Conservation (phyloP, 805 yeast genomes). For the Candida broadrunensis region DNA sequence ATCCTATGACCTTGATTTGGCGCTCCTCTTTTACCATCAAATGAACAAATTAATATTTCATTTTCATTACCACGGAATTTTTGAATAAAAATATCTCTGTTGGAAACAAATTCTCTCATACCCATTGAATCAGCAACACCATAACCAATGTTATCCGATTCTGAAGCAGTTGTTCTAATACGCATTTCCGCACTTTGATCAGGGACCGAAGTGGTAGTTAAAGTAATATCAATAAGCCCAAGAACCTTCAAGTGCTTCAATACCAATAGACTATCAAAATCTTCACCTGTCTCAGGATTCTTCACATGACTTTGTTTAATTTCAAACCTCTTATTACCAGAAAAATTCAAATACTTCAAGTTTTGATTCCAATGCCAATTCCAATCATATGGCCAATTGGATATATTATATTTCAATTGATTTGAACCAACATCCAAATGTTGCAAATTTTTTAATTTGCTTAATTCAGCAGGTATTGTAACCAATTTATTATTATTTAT, state of each 20-base stretch:
- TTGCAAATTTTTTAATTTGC: conserved; percentile 59
- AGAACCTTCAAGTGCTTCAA: conserved; percentile 67
- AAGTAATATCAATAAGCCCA: conserved; percentile 93
- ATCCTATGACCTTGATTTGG: conserved; percentile 48
- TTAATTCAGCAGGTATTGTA: conserved; percentile 84
- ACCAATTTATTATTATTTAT: conserved; percentile 83
- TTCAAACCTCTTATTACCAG: conserved; percentile 90
- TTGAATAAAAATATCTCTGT: conserved; percentile 83
- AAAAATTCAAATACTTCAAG: conserved; percentile 77
- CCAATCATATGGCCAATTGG: conserved; percentile 96
- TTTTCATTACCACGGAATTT: conserved; percentile 82
- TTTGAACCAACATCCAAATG: conserved; percentile 91
- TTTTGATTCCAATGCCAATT: conserved; percentile 87
- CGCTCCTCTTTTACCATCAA: conserved; percentile 76
- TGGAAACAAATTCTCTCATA: conserved; percentile 56
- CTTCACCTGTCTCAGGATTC: conserved; percentile 56
- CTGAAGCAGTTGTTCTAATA: conserved; percentile 86
- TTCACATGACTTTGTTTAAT: conserved; percentile 64
- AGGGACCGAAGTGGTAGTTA: conserved; percentile 84
- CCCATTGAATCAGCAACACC: conserved; percentile 93
- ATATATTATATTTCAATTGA: conserved; percentile 83
- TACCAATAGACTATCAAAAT: conserved; percentile 62
- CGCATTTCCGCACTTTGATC: conserved; percentile 82
- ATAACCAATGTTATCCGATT: conserved; percentile 68
- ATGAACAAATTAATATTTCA: conserved; percentile 76